Evolutionary conservation across 345 rosid species (phyloP), one percentile per base, ranked within the genome.

Genomic region (Melastoma malabathricum): DNA sequence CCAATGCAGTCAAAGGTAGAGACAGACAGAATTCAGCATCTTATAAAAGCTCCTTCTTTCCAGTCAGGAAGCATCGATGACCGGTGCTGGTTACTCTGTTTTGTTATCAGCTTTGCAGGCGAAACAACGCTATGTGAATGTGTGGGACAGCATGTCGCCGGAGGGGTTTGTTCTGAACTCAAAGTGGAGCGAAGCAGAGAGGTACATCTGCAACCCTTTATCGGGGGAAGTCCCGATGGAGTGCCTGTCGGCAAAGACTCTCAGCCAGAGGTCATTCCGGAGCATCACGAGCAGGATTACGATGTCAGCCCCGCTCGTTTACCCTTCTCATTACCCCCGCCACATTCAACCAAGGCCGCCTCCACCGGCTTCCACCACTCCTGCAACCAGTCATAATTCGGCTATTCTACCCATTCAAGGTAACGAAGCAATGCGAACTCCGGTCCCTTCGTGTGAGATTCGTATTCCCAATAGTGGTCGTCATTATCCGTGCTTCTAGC

Each of bases 131-230:
- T 67, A 50, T 22, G 70, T 72, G 16, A 66, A 73, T 15, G 64
- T 64, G 10, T 73, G 80, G 80, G 97, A 87, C 16, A 79, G 94
- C 63, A 64, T 50, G 45, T 76, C 86, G 29, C 90, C 90, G 18
- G 88, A 85, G 39, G 95, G 94, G 45, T 81, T 85, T 68, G 77
- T 89, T 17, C 68, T 93, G 54, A 77, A 93, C 52, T 85, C 99
- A 0, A 93, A 93, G 58, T 93, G 99, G 99, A 85, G 72, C 55
- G 99, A 93, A 59, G 99, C 99, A 17, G 97, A 93, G 80, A 88
- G 80, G 43, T 93, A 93, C 63, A 93, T 93, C 13, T 73, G 92
- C 62, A 93, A 93, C 52, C 99, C 99, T 23, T 74, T 76, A 13
- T 93, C 99, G 15, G 99, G 99, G 56, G 78, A 85, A 64, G 83